Base-by-base conservation (phyloP, 768 basidiomycete species). In the Cubamyces sp. region DNA sequence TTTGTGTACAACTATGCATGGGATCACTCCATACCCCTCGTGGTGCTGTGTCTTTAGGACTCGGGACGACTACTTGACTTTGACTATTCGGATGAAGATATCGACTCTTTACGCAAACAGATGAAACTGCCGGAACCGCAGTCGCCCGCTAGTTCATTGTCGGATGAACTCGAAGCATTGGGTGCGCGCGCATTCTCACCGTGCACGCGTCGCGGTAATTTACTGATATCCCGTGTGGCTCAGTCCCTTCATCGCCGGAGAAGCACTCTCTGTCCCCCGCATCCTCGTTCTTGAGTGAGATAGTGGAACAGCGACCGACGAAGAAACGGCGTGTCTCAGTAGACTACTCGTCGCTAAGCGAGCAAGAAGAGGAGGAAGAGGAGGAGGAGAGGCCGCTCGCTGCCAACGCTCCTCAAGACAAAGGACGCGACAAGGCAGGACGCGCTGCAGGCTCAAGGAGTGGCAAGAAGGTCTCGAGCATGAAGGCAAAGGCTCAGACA, bases 1-100 rank as follows among this genome's bases (percentile, higher is more conserved):
- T 28, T 34, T 49, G 19, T 49, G 4, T 23, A 15, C 39, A 7
- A 40, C 26, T 47, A 39, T 55, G 28, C 46, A 40, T 47, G 26
- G 15, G n/a, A 19, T 3, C 41, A 9, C n/a, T 55, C n/a, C 30
- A 12, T 23, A 6, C 41, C 12, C 25, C 47, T n/a, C 41, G 52
- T 42, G 42, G n/a, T 21, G 2, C 19, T 12, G n/a, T 15, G 7
- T 5, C 26, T 19, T 26, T 70, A 96, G 92, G 91, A 92, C 72
- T 82, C 81, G 34, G 86, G 85, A 50, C 84, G 84, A 68, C 78
- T 96, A 11, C 79, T 90, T n/a, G 89, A 94, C 75, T 95, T 95
- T 67, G 79, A 82, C 50, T 92, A 92, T 72, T 77, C 77, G 14
- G 87, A 94, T 73, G 85, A 85, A 19, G 86, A 87, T 64, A 85